A percentile compares a stretch with the other conserved stretches of the same genome.
Evolutionary conservation across 768 basidiomycete species (phyloP).

Genomic region (Leucocoprinus birnbaumii): DNA sequence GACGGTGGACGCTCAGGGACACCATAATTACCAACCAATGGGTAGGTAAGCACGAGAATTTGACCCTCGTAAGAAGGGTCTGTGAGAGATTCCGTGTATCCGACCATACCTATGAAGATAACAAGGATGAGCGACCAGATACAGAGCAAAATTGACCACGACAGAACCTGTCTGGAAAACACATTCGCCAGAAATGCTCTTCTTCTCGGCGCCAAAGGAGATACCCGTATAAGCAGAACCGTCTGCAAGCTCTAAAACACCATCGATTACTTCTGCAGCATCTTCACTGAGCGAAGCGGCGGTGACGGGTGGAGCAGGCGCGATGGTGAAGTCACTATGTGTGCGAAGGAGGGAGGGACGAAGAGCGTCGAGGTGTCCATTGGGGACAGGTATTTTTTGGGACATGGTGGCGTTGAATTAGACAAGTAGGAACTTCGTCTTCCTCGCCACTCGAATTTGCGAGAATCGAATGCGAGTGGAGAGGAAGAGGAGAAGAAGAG

Average conservation of each 20-base stretch:
- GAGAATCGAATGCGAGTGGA: slow-evolving; percentile 35
- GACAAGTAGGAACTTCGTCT: slow-evolving; percentile 22
- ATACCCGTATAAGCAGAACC: slow-evolving; percentile 86
- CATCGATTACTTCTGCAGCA: slow-evolving; percentile 39
- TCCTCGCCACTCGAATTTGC: slow-evolving; percentile 47
- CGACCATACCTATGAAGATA: slow-evolving; percentile 86
- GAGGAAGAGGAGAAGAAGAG: slow-evolving; percentile 47
- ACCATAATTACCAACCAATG: slow-evolving; percentile 96
- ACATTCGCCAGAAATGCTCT: slow-evolving; percentile 95
- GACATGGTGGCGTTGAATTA: slow-evolving; percentile 8
- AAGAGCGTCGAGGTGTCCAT: slow-evolving; percentile 20
- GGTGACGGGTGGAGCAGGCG: slow-evolving; percentile 35
- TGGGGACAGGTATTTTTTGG: slow-evolving; percentile 15
- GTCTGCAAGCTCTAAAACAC: slow-evolving; percentile 86
- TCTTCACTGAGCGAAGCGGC: slow-evolving; percentile 27
- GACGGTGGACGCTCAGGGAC: slow-evolving; percentile 69
- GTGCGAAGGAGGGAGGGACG: slow-evolving; percentile 46
- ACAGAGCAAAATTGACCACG: slow-evolving; percentile 1
- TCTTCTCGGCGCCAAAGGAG: slow-evolving; percentile 90
- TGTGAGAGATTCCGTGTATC: slow-evolving; percentile 96
- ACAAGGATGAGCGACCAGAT: slow-evolving; percentile 13
- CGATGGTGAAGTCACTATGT: slow-evolving; percentile 30
- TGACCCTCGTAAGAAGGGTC: slow-evolving; percentile 99
- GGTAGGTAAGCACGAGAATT: slow-evolving; percentile 96
- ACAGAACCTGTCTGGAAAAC: slow-evolving; percentile 96